Conservation (phyloP, 2,329 filamentous ascomycete genomes). For the Colletotrichum sp. region DNA sequence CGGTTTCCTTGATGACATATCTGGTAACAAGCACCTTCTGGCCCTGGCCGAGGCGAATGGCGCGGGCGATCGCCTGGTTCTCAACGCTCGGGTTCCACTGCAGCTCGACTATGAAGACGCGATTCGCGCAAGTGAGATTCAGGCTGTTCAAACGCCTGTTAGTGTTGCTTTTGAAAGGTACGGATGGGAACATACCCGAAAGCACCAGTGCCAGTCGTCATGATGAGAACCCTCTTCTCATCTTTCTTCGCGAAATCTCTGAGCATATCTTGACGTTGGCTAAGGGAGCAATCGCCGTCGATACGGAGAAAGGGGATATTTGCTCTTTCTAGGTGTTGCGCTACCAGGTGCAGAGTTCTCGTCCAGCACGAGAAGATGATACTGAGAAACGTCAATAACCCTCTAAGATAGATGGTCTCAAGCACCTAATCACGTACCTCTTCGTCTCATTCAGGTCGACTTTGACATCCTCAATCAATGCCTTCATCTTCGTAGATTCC, state of each 20-base stretch:
- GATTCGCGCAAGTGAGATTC: constrained; percentile 52
- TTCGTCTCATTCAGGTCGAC: constrained; percentile 27
- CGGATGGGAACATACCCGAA: constrained; percentile 42
- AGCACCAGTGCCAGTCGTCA: constrained; percentile 58
- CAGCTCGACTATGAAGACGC: constrained; percentile 56
- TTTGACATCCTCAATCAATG: constrained; percentile 33
- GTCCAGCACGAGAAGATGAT: constrained; percentile 55
- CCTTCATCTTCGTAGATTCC: constrained; percentile 37
- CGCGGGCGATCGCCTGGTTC: constrained; percentile 55
- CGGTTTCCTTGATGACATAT: constrained; percentile 46
- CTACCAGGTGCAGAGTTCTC: constrained; percentile 42
- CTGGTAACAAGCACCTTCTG: constrained; percentile 46
- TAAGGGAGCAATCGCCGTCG: constrained; percentile 45
- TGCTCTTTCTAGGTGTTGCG: constrained; percentile 28
- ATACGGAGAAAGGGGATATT: constrained; percentile 41
- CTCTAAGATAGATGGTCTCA: background rate
- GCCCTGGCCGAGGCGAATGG: constrained; percentile 50
- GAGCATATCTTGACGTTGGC: constrained; percentile 40
- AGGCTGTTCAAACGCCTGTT: constrained; percentile 32
- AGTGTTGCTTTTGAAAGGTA: background rate
- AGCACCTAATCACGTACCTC: constrained; percentile 19
- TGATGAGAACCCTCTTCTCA: constrained; percentile 46
- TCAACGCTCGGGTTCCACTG: constrained; percentile 62
- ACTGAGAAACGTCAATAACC: constrained; percentile 25
- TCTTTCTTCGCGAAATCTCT: constrained; percentile 36